A percentile compares a stretch with the other conserved stretches of the same genome.
Conservation (phyloP, 306 rosid genomes). For the barrel medic (Medicago truncatula) region DNA sequence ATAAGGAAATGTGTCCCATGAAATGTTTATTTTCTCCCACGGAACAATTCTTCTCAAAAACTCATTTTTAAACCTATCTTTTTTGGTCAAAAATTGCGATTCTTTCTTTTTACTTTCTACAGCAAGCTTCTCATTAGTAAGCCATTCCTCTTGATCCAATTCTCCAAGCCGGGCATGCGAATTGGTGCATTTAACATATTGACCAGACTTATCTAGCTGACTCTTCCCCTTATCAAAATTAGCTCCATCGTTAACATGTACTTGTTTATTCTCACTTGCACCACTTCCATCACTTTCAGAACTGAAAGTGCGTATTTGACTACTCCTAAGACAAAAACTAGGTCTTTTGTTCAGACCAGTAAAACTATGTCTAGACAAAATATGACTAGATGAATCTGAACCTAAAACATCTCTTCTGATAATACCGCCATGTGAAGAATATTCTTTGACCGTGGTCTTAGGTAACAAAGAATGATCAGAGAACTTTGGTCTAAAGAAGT, state of each 20-base stretch:
- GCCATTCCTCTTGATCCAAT: conserved; percentile 94
- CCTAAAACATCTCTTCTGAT: conserved; percentile 52
- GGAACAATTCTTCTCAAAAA: conserved; percentile 85
- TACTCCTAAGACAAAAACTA: conserved; percentile 46
- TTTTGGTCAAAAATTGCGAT: conserved; percentile 76
- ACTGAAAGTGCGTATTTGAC: conserved; percentile 66
- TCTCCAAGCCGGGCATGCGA: conserved; percentile 79
- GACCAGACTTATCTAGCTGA: conserved; percentile 51
- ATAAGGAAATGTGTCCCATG: conserved; percentile 96
- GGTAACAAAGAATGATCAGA: conserved; percentile 44
- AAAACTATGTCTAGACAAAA: conserved; percentile 47
- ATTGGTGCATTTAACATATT: conserved; percentile 57
- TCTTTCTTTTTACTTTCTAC: conserved; percentile 72
- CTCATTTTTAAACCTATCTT: conserved; percentile 83
- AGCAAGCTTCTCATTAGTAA: conserved; percentile 69
- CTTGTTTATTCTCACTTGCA: conserved; percentile 75
- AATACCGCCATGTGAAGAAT: conserved; percentile 48
- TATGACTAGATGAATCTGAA: conserved; percentile 44
- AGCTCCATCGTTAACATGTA: conserved; percentile 63
- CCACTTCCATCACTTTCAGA: conserved; percentile 88
- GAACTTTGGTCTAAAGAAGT: conserved; percentile 53
- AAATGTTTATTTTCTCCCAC: conserved; percentile 87
- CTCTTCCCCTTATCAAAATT: conserved; percentile 55
- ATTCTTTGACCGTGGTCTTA: conserved; percentile 43
- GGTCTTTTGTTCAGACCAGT: conserved; percentile 44